These are phyloP conservation scores for Akanthomyces dipterigenus DNA, from an alignment of 2,329 filamentous ascomycete genomes.

Conservation along the genomic window DNA sequence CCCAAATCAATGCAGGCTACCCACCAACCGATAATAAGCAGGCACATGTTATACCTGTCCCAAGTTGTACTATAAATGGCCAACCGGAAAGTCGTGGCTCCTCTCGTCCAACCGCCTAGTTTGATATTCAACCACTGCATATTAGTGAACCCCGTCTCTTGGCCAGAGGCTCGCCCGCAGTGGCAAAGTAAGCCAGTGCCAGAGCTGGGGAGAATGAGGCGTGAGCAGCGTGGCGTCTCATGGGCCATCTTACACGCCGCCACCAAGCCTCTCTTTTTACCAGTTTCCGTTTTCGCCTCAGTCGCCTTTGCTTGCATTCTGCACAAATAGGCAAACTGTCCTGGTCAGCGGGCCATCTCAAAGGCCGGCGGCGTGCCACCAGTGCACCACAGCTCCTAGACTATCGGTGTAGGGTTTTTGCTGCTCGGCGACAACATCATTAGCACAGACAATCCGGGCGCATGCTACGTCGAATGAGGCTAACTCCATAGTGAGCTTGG, in stretches of 20 bases:
- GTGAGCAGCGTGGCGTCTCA: not conserved
- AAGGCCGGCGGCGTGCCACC: not conserved
- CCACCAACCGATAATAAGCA: not conserved
- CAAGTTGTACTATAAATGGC: too few species aligned
- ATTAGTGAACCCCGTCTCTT: not conserved
- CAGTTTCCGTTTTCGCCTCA: slow-evolving; percentile 2
- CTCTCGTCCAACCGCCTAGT: not conserved
- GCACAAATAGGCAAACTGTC: not conserved
- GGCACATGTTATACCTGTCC: not conserved
- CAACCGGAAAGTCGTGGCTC: not conserved
- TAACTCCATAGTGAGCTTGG: not conserved
- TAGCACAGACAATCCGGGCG: not conserved
- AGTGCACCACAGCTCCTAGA: not conserved
- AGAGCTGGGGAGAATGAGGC: not conserved
- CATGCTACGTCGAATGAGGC: not conserved
- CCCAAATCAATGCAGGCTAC: not conserved
- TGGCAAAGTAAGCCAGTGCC: not conserved
- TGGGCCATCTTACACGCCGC: not conserved
- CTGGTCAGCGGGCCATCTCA: not conserved
- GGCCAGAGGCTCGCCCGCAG: not conserved
- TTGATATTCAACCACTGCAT: not conserved
- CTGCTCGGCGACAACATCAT: not conserved
- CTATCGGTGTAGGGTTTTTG: slow-evolving; percentile 2
- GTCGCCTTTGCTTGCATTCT: not conserved
- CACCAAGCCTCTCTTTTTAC: slow-evolving; percentile 1